These are phyloP conservation scores for Exophiala dermatitidis DNA, from an alignment of 2,329 filamentous ascomycete species.

Conservation along the genomic window DNA sequence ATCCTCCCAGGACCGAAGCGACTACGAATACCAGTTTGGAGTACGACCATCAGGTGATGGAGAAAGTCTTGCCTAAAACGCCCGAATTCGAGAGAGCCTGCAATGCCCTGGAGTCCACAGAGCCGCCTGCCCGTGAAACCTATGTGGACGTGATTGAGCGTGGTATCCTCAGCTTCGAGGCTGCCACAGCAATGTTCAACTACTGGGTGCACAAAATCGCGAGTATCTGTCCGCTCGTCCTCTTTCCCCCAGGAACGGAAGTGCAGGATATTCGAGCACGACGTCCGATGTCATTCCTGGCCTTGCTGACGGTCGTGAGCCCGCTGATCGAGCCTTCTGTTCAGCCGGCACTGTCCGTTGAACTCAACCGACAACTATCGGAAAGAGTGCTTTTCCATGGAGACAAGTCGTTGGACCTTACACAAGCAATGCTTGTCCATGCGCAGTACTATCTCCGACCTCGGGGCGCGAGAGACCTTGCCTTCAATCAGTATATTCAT, in stretches of 20 bases:
- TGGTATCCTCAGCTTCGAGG: slow-evolving; percentile 45
- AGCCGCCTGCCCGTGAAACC: slow-evolving; percentile 15
- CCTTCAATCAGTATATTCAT: slow-evolving; percentile 81
- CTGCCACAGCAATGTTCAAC: slow-evolving; percentile 48
- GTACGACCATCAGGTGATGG: slow-evolving; percentile 6
- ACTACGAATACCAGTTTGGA: slow-evolving; percentile 11
- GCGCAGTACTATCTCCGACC: slow-evolving; percentile 79
- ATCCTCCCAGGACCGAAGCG: slow-evolving; percentile 22
- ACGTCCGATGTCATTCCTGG: slow-evolving; percentile 53
- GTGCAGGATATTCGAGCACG: slow-evolving; percentile 48
- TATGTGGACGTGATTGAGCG: slow-evolving; percentile 45
- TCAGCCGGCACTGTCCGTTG: slow-evolving; percentile 57
- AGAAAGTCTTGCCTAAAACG: not conserved
- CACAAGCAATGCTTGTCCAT: slow-evolving; percentile 67
- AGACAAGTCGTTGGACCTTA: slow-evolving; percentile 74
- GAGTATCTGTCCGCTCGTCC: slow-evolving; percentile 51
- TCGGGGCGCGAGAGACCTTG: slow-evolving; percentile 72
- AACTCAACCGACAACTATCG: slow-evolving; percentile 65
- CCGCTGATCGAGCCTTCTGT: slow-evolving; percentile 44
- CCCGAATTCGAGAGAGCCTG: slow-evolving; percentile 9
- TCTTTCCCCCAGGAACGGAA: slow-evolving; percentile 48
- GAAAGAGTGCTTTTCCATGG: slow-evolving; percentile 67
- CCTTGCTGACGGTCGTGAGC: slow-evolving; percentile 50
- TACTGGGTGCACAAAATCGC: slow-evolving; percentile 49
- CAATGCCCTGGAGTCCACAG: not conserved